These are phyloP conservation scores for Pseudocercospora fuligena DNA, from an alignment of 2,329 filamentous ascomycete genomes.

Conservation along the genomic window DNA sequence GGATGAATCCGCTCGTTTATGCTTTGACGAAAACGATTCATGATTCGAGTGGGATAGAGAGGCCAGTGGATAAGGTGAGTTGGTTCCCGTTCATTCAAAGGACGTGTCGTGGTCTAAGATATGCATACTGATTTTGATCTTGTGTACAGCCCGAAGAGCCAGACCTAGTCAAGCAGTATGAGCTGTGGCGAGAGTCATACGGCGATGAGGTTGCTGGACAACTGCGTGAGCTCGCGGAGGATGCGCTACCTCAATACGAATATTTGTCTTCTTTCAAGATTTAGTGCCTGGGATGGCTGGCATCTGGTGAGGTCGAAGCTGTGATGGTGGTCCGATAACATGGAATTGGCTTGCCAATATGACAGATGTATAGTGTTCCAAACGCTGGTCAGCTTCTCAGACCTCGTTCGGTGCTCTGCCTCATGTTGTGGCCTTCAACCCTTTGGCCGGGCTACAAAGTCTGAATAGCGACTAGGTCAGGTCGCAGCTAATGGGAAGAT, in stretches of 20 bases:
- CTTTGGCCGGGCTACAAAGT: too few relatives aligned
- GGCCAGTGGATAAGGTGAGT: background rate
- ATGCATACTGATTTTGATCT: background rate
- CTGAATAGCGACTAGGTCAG: too few relatives aligned
- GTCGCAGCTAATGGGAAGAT: too few relatives aligned
- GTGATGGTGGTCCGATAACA: too few relatives aligned
- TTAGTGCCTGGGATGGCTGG: too few relatives aligned
- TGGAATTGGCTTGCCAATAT: background rate
- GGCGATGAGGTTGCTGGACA: background rate
- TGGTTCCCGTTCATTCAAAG: background rate
- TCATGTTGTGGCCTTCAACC: too few relatives aligned
- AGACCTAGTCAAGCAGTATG: background rate
- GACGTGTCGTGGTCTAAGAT: too few relatives aligned
- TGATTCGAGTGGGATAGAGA: conserved; percentile 12
- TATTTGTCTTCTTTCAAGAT: conserved; percentile 1
- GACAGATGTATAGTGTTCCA: too few relatives aligned
- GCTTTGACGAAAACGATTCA: background rate
- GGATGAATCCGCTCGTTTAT: conserved; percentile 2
- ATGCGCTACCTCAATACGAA: background rate
- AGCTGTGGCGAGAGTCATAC: background rate
- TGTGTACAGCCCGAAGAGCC: background rate
- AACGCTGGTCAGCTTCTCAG: too few relatives aligned
- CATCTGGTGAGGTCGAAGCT: too few relatives aligned
- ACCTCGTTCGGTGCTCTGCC: too few relatives aligned
- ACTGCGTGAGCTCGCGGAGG: background rate